phyloP scores from a whole-genome alignment of 1,139 yeast species.

The Arxiozyma slooffiae region DNA sequence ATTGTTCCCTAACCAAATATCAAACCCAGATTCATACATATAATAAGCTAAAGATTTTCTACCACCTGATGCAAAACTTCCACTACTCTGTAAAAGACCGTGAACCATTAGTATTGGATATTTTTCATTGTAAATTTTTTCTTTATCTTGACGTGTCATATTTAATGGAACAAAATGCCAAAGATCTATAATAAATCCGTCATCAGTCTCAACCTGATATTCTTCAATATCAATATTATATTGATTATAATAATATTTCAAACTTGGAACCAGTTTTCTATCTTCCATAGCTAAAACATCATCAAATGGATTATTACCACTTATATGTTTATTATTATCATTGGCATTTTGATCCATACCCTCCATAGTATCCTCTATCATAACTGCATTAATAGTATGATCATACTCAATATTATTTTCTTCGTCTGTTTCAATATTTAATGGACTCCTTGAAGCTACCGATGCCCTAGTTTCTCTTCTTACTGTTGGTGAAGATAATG shows the following conservation, averaged over 20 bases:
- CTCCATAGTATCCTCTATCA: not conserved
- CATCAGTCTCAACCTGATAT: conserved; percentile 56
- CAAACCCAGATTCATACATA: conserved; percentile 55
- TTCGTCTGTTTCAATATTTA: conserved; percentile 18
- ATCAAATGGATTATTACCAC: conserved; percentile 30
- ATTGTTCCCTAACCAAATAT: conserved; percentile 92
- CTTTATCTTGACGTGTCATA: not conserved
- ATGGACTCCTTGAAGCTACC: conserved; percentile 17
- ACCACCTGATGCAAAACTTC: conserved; percentile 77
- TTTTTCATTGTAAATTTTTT: conserved; percentile 44
- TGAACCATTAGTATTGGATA: conserved; percentile 70
- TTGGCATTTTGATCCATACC: not conserved
- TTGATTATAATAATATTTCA: conserved; percentile 57
- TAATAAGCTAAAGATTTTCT: conserved; percentile 62
- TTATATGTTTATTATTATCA: conserved; percentile 35
- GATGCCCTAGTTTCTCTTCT: conserved; percentile 13
- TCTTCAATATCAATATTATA: conserved; percentile 52
- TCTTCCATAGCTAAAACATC: conserved; percentile 27
- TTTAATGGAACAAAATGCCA: conserved; percentile 38
- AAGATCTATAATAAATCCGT: conserved; percentile 62
- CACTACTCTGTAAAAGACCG: conserved; percentile 80
- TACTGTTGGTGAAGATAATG: not conserved
- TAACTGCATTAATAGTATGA: conserved; percentile 19
- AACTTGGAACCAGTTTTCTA: conserved; percentile 36
- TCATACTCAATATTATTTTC: conserved; percentile 25